Evolutionary conservation across 805 yeast genomes (phyloP).

Genomic region (Isabelozyma pseudorhagii): DNA sequence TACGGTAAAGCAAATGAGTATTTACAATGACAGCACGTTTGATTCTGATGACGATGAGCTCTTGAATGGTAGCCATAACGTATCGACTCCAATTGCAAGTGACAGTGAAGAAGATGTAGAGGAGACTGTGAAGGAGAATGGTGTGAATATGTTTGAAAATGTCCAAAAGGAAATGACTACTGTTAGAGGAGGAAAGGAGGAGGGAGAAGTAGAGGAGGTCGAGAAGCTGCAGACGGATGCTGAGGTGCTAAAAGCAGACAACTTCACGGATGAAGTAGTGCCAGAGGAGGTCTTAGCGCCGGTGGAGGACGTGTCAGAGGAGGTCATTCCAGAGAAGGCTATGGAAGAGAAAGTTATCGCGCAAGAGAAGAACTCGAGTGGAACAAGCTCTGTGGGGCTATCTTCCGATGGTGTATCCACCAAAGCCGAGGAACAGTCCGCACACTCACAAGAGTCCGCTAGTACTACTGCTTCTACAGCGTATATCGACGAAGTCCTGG

Average conservation of each 20-base stretch:
- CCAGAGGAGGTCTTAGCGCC: no score
- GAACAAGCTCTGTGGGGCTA: no score
- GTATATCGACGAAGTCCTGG: no score
- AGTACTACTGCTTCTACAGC: no score
- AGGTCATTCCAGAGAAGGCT: no score
- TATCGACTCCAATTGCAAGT: slow-evolving; percentile 27
- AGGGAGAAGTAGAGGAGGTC: background rate
- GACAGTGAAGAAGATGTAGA: slow-evolving; percentile 11
- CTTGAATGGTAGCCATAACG: slow-evolving; percentile 11
- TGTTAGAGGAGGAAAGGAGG: background rate
- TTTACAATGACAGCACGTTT: slow-evolving; percentile 16
- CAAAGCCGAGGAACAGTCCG: no score
- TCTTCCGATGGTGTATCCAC: no score
- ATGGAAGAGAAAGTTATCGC: no score
- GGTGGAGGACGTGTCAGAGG: no score
- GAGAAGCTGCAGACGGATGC: background rate
- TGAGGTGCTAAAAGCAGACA: background rate
- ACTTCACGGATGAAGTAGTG: no score
- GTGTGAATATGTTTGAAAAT: slow-evolving; percentile 13
- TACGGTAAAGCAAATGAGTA: slow-evolving; percentile 8
- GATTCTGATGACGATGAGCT: slow-evolving; percentile 15
- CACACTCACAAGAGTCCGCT: no score
- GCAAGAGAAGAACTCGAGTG: no score
- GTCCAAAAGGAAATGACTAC: slow-evolving; percentile 10
- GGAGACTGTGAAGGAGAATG: slow-evolving; percentile 4